Evolutionary conservation across 805 yeast species (phyloP).

Genomic region (Sugiyamaella valdiviana): DNA sequence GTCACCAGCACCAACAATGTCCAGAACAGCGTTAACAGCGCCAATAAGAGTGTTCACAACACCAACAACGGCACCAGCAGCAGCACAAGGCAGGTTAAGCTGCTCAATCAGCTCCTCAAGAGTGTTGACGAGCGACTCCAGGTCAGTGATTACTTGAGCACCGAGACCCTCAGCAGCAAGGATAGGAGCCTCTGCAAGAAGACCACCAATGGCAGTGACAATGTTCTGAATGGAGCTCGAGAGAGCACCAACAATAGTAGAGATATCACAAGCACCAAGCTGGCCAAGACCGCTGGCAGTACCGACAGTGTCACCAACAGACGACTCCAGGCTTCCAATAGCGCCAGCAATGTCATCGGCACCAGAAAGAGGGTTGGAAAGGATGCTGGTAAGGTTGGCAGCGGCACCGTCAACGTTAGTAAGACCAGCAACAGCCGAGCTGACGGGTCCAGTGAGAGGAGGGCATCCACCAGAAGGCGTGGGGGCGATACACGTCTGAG

Average conservation of each 20-base stretch:
- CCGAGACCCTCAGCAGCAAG: background rate
- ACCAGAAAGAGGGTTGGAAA: background rate
- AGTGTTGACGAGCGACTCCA: background rate
- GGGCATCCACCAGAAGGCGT: conserved; percentile 7
- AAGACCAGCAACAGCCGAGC: background rate
- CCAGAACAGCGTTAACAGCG: background rate
- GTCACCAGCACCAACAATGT: background rate
- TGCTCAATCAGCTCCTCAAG: background rate
- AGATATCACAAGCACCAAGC: conserved; percentile 3
- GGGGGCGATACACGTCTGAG: background rate
- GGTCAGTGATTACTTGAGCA: background rate
- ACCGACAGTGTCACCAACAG: background rate
- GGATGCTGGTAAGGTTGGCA: background rate
- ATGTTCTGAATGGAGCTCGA: background rate
- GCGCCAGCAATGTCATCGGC: background rate
- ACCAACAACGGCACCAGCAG: conserved; percentile 1
- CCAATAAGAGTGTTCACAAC: background rate
- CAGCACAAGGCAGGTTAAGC: conserved; percentile 3
- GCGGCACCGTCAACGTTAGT: background rate
- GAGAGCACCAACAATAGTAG: background rate
- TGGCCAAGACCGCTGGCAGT: background rate
- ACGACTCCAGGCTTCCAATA: background rate
- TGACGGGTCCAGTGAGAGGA: conserved; percentile 3
- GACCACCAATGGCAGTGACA: background rate
- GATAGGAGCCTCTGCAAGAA: background rate